These are phyloP conservation scores for Oemleria cerasiformis DNA, from an alignment of 306 rosid genomes.

Conservation along the genomic window DNA sequence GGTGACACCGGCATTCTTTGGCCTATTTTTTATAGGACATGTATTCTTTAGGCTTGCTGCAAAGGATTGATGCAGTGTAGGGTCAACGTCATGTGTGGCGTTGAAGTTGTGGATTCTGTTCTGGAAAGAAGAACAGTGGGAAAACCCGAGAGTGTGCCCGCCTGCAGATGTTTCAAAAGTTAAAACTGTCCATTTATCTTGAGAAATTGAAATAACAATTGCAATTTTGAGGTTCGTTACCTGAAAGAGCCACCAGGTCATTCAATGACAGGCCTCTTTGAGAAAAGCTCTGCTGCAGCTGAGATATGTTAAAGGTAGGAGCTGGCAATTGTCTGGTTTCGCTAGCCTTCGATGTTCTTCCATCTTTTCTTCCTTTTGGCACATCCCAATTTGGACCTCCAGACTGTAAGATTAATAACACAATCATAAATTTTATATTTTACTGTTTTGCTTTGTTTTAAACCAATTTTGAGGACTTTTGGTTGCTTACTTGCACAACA, in stretches of 20 bases:
- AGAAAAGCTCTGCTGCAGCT: constrained; percentile 43
- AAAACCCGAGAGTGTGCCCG: constrained; percentile 86
- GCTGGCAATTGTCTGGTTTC: constrained; percentile 69
- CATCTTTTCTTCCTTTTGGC: constrained; percentile 61
- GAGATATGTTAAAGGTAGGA: constrained; percentile 72
- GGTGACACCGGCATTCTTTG: constrained; percentile 35
- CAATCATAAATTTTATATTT: neutral
- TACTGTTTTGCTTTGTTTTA: neutral
- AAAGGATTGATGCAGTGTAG: constrained; percentile 42
- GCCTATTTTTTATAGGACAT: constrained; percentile 36
- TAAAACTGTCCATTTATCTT: neutral
- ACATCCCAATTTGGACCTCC: constrained; percentile 88
- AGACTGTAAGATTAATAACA: constrained; percentile 42
- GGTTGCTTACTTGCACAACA: constrained; percentile 34
- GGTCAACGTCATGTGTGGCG: constrained; percentile 58
- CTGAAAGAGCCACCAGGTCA: constrained; percentile 57
- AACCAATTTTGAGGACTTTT: neutral
- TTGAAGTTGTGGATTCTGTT: constrained; percentile 55
- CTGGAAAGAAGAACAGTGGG: constrained; percentile 72
- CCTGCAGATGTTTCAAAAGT: constrained; percentile 45
- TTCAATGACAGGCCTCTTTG: constrained; percentile 51
- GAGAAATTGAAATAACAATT: neutral
- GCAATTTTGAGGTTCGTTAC: constrained; percentile 18
- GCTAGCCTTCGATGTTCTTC: constrained; percentile 70
- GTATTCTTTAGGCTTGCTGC: constrained; percentile 38